Percentiles rank a stretch among this genome's conserved stretches.
Conservation (phyloP, 163 green algal genomes). For the Trebouxiophyceae sp. region DNA sequence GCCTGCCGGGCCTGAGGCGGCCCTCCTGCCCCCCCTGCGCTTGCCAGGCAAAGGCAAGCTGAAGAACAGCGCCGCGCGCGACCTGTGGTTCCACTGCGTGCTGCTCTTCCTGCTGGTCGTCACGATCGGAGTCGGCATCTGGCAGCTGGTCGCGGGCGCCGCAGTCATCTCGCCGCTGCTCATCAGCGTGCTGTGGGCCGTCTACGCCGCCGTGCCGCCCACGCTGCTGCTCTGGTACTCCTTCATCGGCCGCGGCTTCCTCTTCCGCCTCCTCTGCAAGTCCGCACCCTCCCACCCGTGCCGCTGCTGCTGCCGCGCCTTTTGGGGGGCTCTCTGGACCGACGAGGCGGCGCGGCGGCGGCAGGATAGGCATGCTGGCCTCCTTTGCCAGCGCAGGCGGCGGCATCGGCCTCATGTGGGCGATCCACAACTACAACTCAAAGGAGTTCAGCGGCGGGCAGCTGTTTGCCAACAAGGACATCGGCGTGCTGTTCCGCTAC, state of each 20-base stretch:
- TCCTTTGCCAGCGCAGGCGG: slow-evolving; percentile 3
- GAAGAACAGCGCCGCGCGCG: slow-evolving; percentile 15
- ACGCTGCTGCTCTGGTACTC: slow-evolving; percentile 21
- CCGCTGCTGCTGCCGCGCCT: too few species aligned
- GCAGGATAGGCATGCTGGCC: slow-evolving; percentile 21
- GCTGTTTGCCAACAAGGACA: slow-evolving; percentile 10
- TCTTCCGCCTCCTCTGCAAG: slow-evolving; percentile 7
- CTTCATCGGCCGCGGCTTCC: background rate
- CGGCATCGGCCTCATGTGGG: slow-evolving; percentile 22
- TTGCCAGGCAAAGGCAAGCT: slow-evolving; percentile 8
- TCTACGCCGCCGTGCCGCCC: slow-evolving; percentile 17
- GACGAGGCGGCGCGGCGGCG: background rate
- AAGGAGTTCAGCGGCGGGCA: slow-evolving; percentile 21
- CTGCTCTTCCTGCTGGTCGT: slow-evolving; percentile 16
- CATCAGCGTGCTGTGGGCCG: slow-evolving; percentile 27
- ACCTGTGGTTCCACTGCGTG: slow-evolving; percentile 23
- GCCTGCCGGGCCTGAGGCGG: too few species aligned
- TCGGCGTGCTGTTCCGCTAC: slow-evolving; percentile 24
- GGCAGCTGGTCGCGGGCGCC: slow-evolving; percentile 21
- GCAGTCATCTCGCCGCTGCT: slow-evolving; percentile 17
- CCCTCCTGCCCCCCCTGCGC: background rate
- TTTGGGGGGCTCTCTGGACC: too few species aligned
- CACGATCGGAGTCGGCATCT: slow-evolving; percentile 24
- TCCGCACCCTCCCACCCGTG: background rate
- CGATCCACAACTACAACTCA: slow-evolving; percentile 21